These are phyloP conservation scores for Craterostigma plantagineum DNA, from an alignment of 257 asterid genomes.

Conservation along the genomic window DNA sequence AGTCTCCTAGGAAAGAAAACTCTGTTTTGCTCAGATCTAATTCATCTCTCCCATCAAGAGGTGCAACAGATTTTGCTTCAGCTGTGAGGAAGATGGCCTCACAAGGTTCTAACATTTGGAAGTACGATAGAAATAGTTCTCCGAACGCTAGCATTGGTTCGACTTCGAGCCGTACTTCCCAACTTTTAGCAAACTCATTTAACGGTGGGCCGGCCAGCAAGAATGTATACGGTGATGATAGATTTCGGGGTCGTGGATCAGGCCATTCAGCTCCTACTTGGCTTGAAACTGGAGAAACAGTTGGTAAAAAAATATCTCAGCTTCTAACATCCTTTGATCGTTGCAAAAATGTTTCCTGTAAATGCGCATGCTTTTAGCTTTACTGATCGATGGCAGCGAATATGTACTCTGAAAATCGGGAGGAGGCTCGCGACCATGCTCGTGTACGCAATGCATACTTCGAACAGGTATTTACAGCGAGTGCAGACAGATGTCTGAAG, in stretches of 20 bases:
- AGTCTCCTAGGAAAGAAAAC: constrained; percentile 29
- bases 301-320: constrained; percentile 44
- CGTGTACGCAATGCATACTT: constrained; percentile 82
- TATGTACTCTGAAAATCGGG: constrained; percentile 89
- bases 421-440: constrained; percentile 98
- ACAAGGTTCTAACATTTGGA: constrained; percentile 65
- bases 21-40: constrained; percentile 25
- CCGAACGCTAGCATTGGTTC: constrained; percentile 38
- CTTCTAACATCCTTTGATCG: not conserved
- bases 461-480: constrained; percentile 61
- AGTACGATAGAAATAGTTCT: constrained; percentile 41
- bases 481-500: not conserved
- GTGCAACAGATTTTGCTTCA: constrained; percentile 55
- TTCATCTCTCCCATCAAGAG: constrained; percentile 42
- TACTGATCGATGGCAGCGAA: constrained; percentile 59
- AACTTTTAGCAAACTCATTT: constrained; percentile 37
- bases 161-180: constrained; percentile 64
- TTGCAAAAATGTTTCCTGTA: constrained; percentile 7
- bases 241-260: constrained; percentile 51
- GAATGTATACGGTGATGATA: constrained; percentile 25
- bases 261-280: constrained; percentile 57
- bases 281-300: constrained; percentile 98
- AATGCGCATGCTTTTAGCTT: constrained; percentile 13
- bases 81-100: constrained; percentile 56
- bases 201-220: constrained; percentile 35